Evolutionary conservation across 2,329 filamentous ascomycete genomes (phyloP).

Genomic region (Dactylonectria estremocensis): DNA sequence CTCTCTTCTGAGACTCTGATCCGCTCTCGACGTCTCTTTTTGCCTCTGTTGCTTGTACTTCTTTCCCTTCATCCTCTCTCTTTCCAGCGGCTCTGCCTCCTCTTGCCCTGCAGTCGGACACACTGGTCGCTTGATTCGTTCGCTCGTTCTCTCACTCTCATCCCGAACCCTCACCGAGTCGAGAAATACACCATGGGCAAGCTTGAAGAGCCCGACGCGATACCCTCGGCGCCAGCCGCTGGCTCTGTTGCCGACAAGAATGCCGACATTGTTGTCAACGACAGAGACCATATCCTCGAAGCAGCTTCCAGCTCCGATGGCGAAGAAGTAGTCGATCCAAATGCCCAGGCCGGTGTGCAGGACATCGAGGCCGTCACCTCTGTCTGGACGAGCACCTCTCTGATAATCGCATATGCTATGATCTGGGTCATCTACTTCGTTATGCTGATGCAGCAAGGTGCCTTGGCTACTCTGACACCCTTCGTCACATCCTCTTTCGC

Average conservation of each 20-base stretch:
- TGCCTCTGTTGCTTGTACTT: too few species aligned
- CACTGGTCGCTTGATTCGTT: too few species aligned
- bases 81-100: too few species aligned
- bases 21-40: too few species aligned
- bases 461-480: constrained; percentile 56
- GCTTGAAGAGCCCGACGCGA: neutral
- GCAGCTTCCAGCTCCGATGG: neutral
- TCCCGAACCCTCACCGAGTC: neutral
- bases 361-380: constrained; percentile 58
- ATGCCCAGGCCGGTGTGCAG: constrained; percentile 53
- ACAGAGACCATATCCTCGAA: neutral
- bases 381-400: constrained; percentile 56
- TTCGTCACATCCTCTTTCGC: constrained; percentile 65
- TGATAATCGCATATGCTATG: constrained; percentile 55
- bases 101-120: too few species aligned
- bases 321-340: neutral
- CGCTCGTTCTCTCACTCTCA: too few species aligned
- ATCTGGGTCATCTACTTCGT: constrained; percentile 66
- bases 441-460: constrained; percentile 60
- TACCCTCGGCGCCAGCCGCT: neutral
- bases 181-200: neutral
- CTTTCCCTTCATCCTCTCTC: too few species aligned
- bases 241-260: neutral
- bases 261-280: neutral
- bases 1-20: too few species aligned